A percentile compares a stretch with the other conserved stretches of the same genome.
These are phyloP conservation scores for Clonostachys sp. DNA, from an alignment of 2,329 filamentous ascomycete species.

Conservation along the genomic window DNA sequence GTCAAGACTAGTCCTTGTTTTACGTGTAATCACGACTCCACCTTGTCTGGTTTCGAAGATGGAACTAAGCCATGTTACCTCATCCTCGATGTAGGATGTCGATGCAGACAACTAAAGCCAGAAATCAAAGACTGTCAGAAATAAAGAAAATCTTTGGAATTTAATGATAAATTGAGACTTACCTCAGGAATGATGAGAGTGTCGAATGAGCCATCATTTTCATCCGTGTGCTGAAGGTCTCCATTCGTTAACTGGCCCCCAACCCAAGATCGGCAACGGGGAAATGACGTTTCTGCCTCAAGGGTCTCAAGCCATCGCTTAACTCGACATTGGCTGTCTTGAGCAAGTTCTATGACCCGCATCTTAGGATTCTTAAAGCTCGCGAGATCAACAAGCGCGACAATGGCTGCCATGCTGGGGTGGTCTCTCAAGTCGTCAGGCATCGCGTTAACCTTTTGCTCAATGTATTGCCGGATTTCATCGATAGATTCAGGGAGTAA, in stretches of 20 bases:
- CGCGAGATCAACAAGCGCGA: not conserved
- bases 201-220: not conserved
- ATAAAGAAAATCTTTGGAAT: too few relatives aligned
- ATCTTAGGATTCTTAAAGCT: conserved; percentile 3
- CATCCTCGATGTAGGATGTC: too few relatives aligned
- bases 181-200: not conserved
- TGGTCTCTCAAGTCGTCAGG: not conserved
- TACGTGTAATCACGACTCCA: not conserved
- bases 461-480: not conserved
- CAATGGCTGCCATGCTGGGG: not conserved
- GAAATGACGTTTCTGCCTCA: conserved; percentile 1
- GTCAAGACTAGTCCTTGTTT: not conserved
- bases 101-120: too few relatives aligned
- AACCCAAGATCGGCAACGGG: conserved; percentile 1
- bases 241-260: not conserved
- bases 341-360: conserved; percentile 2
- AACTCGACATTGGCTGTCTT: not conserved
- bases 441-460: not conserved
- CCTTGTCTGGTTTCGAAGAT: not conserved
- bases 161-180: not conserved
- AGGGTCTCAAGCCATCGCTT: not conserved
- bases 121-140: too few relatives aligned
- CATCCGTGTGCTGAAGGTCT: not conserved
- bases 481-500: not conserved
- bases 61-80: not conserved